Base-by-base conservation (phyloP, 2,329 filamentous ascomycete species). In the Parafenestella ontariensis region DNA sequence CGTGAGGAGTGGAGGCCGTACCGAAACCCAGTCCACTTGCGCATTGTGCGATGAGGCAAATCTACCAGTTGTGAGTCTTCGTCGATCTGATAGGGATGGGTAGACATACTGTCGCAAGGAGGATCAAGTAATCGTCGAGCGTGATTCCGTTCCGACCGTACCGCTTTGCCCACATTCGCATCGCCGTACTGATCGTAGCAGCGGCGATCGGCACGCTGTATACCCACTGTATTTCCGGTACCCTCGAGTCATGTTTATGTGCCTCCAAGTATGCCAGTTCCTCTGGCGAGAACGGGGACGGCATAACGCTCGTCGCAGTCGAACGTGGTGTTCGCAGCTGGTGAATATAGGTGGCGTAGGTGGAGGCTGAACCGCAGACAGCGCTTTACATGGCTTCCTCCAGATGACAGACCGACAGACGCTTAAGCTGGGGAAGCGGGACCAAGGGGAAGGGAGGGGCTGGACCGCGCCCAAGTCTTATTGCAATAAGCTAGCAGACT, bases 101-200 rank as follows among this genome's bases (percentile, higher is more conserved):
- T 37, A 18, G 20, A 29, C 64, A 36, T 71, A 71, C 67, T 24
- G 70, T 72, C 31, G 69, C 70, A 39, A 69, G 52, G 11, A 66
- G 52, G 39, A 72, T 72, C 6, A 73, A 50, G 45, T 70, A 72
- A 54, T 73, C 71, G 49, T 73, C 71, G 31, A 72, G 46, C 2
- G 68, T 69, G 46, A 72, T 69, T 10, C 71, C 71, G 37, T 72
- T 73, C 23, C 65, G 54, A 26, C 69, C 69, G n/a, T 58, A 58
- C 21, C 45, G 54, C 50, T 73, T 73, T 11, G 70, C 66, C 62
- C 61, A 69, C n/a, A 73, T 42, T 34, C 71, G 63, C 42, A 72
- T 47, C 5, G 37, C 49, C 4, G 69, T 73, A 43, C 59, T 67
- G 31, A 73, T 49, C 3, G 61, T 58, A 3, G 63, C 62, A n/a